phyloP scores from a whole-genome alignment of 495 filamentous ascomycete species.

The Astrothelium subdiscretum region DNA sequence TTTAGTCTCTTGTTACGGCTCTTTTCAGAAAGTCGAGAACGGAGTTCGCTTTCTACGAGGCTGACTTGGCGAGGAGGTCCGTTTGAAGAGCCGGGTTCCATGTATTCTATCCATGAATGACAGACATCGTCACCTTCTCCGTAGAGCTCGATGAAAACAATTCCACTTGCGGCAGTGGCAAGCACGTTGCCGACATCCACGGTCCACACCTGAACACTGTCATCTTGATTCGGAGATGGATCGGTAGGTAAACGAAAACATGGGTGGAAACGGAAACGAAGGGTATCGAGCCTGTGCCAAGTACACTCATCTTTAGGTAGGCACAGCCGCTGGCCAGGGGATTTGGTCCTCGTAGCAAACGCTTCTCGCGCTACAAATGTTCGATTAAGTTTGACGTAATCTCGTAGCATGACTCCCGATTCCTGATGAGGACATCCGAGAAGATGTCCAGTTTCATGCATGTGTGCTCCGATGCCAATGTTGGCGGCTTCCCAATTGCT shows the following conservation, averaged over 20 bases:
- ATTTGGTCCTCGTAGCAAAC: slow-evolving; percentile 72
- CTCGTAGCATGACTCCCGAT: slow-evolving; percentile 75
- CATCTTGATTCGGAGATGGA: slow-evolving; percentile 48
- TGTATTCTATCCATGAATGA: slow-evolving; percentile 67
- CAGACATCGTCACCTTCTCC: slow-evolving; percentile 64
- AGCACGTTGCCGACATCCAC: slow-evolving; percentile 71
- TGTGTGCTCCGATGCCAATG: slow-evolving; percentile 80
- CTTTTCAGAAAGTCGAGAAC: slow-evolving; percentile 53
- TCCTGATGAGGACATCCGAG: slow-evolving; percentile 84
- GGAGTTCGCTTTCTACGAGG: slow-evolving; percentile 64
- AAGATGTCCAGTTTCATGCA: slow-evolving; percentile 79
- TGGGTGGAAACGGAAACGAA: slow-evolving; percentile 83
- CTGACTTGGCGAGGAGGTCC: slow-evolving; percentile 56
- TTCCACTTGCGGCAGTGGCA: slow-evolving; percentile 67
- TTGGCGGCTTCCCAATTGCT: slow-evolving; percentile 89
- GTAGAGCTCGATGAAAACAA: slow-evolving; percentile 73
- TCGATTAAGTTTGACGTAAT: slow-evolving; percentile 74
- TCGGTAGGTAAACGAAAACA: slow-evolving; percentile 82
- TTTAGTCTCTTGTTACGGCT: slow-evolving; percentile 60
- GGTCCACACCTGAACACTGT: slow-evolving; percentile 78
- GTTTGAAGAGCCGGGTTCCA: slow-evolving; percentile 41
- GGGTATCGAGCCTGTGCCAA: slow-evolving; percentile 80
- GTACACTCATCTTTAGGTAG: slow-evolving; percentile 64
- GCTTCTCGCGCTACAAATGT: slow-evolving; percentile 67
- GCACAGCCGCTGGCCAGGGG: slow-evolving; percentile 61